Base-by-base conservation (phyloP, 2,329 filamentous ascomycete species). In the Cercospora sojina region DNA sequence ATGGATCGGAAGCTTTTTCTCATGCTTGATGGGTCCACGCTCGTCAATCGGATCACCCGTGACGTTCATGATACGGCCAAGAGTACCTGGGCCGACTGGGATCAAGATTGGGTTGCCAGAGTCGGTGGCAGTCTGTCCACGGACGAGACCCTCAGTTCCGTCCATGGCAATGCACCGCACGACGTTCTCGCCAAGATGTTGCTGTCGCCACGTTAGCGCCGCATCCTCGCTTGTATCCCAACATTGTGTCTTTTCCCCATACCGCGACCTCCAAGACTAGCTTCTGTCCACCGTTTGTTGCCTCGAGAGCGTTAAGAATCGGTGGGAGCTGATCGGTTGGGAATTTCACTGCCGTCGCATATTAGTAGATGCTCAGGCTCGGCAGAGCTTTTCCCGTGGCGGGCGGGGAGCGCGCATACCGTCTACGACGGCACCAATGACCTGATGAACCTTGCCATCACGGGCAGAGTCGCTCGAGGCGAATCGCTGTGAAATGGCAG, bases 101-200 rank as follows among this genome's bases (percentile, higher is more conserved):
- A 99, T 93, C 84, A 88, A 93, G 87, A 99, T 99, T 80, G 95
- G 95, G 75, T 88, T 85, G 81, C 95, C 95, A 80, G 94, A 97
- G 84, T 99, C 95, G 77, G 82, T 83, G 76, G 90, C 92, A 82
- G 88, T 87, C 80, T 89, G 85, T 81, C 95, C 95, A 88, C 95
- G 94, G 81, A 94, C 91, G 77, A 99, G 92, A 95, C 95, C 95
- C 88, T 98, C 95, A 81, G 94, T 99, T 96, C 94, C 95, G 85
- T 99, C 95, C 95, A 99, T 99, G 85, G 95, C 95, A 96, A 99
- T 99, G 84, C 92, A 96, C 84, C 95, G 90, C 83, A 99, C 95
- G 81, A 97, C 92, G 87, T 92, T 97, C 87, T 99, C 92, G 86
- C 95, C 95, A 83, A 99, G 86, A 89, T 98, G 95, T 97, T 99